Percentiles rank a stretch among this genome's conserved stretches.
Conservation (phyloP, 306 rosid species). For the Cyamopsis tetragonoloba region DNA sequence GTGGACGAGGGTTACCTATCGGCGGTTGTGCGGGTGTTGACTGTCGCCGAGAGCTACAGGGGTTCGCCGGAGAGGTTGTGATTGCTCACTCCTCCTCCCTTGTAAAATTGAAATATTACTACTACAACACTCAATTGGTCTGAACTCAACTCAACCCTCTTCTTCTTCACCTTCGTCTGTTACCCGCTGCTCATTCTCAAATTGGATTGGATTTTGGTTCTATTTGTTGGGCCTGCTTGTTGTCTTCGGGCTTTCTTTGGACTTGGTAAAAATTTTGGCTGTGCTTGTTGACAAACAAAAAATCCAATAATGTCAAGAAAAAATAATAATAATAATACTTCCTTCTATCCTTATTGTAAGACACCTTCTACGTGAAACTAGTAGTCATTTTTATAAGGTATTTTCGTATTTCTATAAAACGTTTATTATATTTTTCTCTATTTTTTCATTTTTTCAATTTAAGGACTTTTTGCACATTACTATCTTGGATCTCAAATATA, state of each 20-base stretch:
- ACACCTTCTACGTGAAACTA: too few species aligned
- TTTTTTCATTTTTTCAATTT: too few species aligned
- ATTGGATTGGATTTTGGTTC: neutral
- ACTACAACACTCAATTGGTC: neutral
- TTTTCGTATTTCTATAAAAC: too few species aligned
- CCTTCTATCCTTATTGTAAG: too few species aligned
- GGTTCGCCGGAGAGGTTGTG: conserved; percentile 7
- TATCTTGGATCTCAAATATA: too few species aligned
- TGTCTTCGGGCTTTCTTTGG: neutral
- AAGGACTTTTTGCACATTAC: too few species aligned
- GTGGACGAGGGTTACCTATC: conserved; percentile 4
- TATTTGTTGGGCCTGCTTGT: neutral
- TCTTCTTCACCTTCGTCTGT: neutral
- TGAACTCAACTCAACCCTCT: neutral
- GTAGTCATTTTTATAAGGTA: too few species aligned
- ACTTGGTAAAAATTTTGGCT: neutral
- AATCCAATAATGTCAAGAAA: too few species aligned
- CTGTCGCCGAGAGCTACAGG: neutral
- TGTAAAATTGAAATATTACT: neutral
- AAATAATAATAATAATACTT: too few species aligned
- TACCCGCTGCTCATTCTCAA: neutral
- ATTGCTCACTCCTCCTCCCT: conserved; percentile 28
- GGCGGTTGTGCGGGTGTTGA: neutral
- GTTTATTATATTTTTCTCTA: too few species aligned
- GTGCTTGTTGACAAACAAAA: too few species aligned